A percentile compares a stretch with the other conserved stretches of the same genome.
phyloP scores from a whole-genome alignment of 2,329 filamentous ascomycete species.

The Xylaria sp. region DNA sequence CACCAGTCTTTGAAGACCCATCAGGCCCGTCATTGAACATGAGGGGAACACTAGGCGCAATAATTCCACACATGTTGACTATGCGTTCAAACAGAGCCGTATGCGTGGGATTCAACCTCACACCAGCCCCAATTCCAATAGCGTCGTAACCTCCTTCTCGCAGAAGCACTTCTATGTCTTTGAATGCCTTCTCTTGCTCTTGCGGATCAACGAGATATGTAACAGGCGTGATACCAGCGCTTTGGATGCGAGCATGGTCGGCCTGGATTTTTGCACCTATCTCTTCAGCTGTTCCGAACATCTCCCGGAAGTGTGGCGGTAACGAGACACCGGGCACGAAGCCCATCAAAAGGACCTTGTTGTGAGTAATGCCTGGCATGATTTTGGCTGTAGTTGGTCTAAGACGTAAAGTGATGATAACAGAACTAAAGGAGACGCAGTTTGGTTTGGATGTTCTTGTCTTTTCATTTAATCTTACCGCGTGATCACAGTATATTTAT shows the following conservation, averaged over 20 bases:
- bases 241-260: slow-evolving; percentile 30
- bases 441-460: background rate
- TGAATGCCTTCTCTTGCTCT: slow-evolving; percentile 29
- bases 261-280: slow-evolving; percentile 27
- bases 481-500: slow-evolving; percentile 9
- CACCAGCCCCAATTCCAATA: slow-evolving; percentile 39
- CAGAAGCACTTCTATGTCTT: slow-evolving; percentile 23
- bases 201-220: slow-evolving; percentile 13
- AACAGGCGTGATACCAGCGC: slow-evolving; percentile 31
- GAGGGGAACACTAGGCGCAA: slow-evolving; percentile 30
- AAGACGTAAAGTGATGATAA: background rate
- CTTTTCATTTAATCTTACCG: background rate
- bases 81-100: slow-evolving; percentile 40
- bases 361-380: slow-evolving; percentile 26
- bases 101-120: slow-evolving; percentile 33
- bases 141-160: slow-evolving; percentile 34
- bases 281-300: slow-evolving; percentile 31
- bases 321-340: slow-evolving; percentile 19
- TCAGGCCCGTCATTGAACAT: slow-evolving; percentile 38
- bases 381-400: background rate
- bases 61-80: slow-evolving; percentile 35
- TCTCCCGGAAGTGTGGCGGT: slow-evolving; percentile 23
- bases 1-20: slow-evolving; percentile 22
- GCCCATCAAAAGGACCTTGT: slow-evolving; percentile 30
- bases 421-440: background rate